These are phyloP conservation scores for Trichophyton verrucosum DNA, from an alignment of 2,329 filamentous ascomycete species.

Conservation along the genomic window DNA sequence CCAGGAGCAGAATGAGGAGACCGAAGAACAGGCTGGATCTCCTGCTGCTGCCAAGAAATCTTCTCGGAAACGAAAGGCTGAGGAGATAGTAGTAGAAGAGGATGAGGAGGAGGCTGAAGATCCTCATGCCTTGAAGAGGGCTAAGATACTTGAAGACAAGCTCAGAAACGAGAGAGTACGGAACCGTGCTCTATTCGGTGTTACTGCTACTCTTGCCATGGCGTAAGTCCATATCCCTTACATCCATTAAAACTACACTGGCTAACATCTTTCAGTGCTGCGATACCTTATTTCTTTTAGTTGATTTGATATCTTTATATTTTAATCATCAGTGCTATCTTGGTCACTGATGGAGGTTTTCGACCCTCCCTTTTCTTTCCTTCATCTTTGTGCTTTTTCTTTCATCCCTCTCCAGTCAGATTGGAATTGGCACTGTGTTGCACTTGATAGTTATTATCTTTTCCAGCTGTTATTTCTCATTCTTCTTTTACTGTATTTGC, in stretches of 20 bases:
- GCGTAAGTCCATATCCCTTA: slow-evolving; percentile 54
- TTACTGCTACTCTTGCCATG: slow-evolving; percentile 75
- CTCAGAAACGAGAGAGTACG: slow-evolving; percentile 75
- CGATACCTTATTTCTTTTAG: slow-evolving; percentile 38
- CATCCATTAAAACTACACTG: neutral
- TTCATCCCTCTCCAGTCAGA: neutral
- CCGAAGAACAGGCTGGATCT: slow-evolving; percentile 17
- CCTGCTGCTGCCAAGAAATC: slow-evolving; percentile 12
- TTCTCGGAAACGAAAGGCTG: slow-evolving; percentile 59
- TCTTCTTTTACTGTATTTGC: slow-evolving; percentile 14
- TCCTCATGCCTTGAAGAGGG: slow-evolving; percentile 52
- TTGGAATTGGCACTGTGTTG: slow-evolving; percentile 2
- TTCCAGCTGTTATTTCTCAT: slow-evolving; percentile 16
- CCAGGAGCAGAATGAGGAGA: slow-evolving; percentile 28
- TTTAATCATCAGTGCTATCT: neutral
- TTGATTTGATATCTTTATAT: neutral
- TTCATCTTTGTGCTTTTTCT: neutral
- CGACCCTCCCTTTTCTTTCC: neutral
- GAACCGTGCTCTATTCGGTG: slow-evolving; percentile 70
- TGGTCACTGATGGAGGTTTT: neutral
- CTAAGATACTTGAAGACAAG: slow-evolving; percentile 57
- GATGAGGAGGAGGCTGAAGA: slow-evolving; percentile 28
- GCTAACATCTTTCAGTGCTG: slow-evolving; percentile 24
- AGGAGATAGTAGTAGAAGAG: slow-evolving; percentile 47
- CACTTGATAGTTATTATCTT: slow-evolving; percentile 10